A percentile compares a stretch with the other conserved stretches of the same genome.
Evolutionary conservation across 768 basidiomycete genomes (phyloP).

Genomic region (Cystofilobasidium bisporidii): DNA sequence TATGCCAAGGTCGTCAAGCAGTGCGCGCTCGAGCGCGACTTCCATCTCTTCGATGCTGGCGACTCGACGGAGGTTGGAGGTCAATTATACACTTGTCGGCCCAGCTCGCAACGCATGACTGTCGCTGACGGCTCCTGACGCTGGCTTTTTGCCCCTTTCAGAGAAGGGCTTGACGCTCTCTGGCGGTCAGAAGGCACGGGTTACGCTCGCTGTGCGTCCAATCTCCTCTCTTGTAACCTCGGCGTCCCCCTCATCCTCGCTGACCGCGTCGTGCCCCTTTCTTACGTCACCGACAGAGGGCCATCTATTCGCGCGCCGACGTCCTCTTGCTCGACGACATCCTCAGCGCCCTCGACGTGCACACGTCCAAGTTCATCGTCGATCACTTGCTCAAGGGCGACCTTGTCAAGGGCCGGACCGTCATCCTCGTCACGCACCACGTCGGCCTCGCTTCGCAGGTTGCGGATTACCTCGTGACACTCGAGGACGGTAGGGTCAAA

Average conservation of each 20-base stretch:
- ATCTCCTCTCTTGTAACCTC: no score
- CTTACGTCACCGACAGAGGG: no score
- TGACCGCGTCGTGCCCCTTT: no score
- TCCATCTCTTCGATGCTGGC: conserved; percentile 26
- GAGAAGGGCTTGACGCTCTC: conserved; percentile 1
- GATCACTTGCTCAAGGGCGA: conserved; percentile 48
- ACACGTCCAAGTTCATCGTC: conserved; percentile 48
- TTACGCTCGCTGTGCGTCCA: conserved; percentile 35
- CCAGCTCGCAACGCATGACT: no score
- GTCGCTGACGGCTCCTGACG: no score
- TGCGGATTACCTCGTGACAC: conserved; percentile 37
- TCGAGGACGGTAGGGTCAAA: conserved; percentile 36
- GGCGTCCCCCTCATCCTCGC: no score
- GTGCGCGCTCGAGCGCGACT: conserved; percentile 26
- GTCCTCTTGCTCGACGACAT: conserved; percentile 23
- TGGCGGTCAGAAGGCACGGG: conserved; percentile 53
- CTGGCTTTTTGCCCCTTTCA: no score
- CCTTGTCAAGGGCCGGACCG: conserved; percentile 47
- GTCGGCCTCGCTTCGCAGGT: conserved; percentile 38
- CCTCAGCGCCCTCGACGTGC: conserved; percentile 45
- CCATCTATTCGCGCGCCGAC: conserved; percentile 17
- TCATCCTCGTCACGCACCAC: conserved; percentile 44
- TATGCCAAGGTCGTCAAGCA: conserved; percentile 23
- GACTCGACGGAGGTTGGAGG: conserved; percentile 26
- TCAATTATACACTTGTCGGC: no score